These are phyloP conservation scores for Corchorus olitorius DNA, from an alignment of 345 rosid species.

Conservation along the genomic window DNA sequence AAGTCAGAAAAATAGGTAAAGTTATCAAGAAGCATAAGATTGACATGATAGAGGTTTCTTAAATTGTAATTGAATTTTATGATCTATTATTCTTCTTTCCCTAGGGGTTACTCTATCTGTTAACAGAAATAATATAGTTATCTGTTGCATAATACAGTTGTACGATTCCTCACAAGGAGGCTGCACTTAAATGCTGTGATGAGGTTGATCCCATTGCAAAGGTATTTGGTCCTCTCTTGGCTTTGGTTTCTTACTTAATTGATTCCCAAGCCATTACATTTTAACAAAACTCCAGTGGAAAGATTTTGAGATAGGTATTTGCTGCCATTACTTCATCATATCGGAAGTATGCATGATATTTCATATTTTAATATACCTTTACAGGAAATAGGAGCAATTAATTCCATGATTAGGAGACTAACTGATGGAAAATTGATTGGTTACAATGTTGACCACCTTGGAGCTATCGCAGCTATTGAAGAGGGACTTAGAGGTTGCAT, in stretches of 20 bases:
- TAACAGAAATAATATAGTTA: too few species aligned
- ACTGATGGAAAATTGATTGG: constrained; percentile 54
- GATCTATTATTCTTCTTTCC: not conserved
- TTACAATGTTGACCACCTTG: constrained; percentile 61
- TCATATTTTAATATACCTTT: not conserved
- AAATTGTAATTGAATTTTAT: not conserved
- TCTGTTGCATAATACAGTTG: constrained; percentile 31
- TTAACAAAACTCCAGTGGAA: not conserved
- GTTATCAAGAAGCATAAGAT: not conserved
- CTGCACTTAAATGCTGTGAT: constrained; percentile 44
- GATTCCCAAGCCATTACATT: not conserved
- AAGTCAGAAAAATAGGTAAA: not conserved
- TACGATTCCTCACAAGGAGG: constrained; percentile 58
- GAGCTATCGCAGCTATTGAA: constrained; percentile 63
- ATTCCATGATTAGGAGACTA: constrained; percentile 57
- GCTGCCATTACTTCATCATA: not conserved
- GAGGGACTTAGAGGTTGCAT: constrained; percentile 55
- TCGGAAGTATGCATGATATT: not conserved
- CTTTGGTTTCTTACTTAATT: not conserved
- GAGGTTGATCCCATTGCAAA: constrained; percentile 48
- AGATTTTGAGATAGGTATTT: not conserved
- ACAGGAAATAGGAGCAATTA: constrained; percentile 62
- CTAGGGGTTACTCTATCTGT: not conserved
- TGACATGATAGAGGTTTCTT: not conserved
- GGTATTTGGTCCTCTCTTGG: constrained; percentile 27